Base-by-base conservation (phyloP, 2,329 filamentous ascomycete species). In the Diaporthe longicolla region DNA sequence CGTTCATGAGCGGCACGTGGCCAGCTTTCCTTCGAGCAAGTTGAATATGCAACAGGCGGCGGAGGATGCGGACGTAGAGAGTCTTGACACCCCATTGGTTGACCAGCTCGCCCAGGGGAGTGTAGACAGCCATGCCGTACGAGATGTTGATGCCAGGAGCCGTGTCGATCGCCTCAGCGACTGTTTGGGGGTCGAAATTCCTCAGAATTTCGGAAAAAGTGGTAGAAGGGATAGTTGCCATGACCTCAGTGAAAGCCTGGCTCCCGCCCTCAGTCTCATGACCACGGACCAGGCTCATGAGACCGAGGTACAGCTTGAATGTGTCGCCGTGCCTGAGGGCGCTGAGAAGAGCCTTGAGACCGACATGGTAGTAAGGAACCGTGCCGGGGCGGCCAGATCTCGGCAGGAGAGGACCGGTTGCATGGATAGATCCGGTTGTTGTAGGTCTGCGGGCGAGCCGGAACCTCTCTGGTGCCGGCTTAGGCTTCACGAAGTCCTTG, bases 131-230 rank as follows among this genome's bases (percentile, higher is more conserved):
- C 78, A 84, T 87, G 77, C 81, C 86, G 19, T 77, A 73, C 4
- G 81, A 77, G 69, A 89, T 80, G 21, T 79, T 76, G 24, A 86
- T 75, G 21, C 85, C 83, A 48, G 86, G 79, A 15, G 83, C 82
- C 4, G 85, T 80, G 79, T 92, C 91, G 26, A 90, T 79, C 17
- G 87, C 81, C 26, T 82, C 79, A 70, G 88, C 84, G 24, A 90
- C 82, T 29, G 81, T 78, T 6, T 88, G 78, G 0, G 93, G 92
- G 73, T 93, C 90, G 11, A 95, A 81, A 7, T 87, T 85, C 45
- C 87, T 87, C 40, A 95, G 80, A 13, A 93, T 87, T 76, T 93
- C 90, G 1, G 90, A 89, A 78, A 95, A 91, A 0, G 87, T 87
- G 1, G 87, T 84, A 1, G 85, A 81, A 0, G 92, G 86, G 29